Evolutionary conservation across 2,329 filamentous ascomycete species (phyloP).

Genomic region (Fusarium foetens): DNA sequence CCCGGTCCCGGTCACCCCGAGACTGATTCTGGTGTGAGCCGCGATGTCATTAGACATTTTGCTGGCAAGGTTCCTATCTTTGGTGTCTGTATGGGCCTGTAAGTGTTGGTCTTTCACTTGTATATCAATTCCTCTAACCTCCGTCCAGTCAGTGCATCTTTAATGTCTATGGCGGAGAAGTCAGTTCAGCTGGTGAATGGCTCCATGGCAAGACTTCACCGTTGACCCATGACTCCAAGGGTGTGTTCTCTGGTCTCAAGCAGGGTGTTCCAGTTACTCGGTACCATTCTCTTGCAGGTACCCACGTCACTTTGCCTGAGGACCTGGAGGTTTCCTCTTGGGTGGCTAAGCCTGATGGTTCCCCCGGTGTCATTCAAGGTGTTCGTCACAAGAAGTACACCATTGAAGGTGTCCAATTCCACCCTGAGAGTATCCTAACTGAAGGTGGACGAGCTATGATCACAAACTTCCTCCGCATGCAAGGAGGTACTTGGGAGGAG

Average conservation of each 20-base stretch:
- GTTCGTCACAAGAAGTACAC: slow-evolving; percentile 91
- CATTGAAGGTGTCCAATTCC: slow-evolving; percentile 97
- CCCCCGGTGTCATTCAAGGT: slow-evolving; percentile 93
- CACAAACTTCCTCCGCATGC: slow-evolving; percentile 88
- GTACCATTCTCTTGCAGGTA: slow-evolving; percentile 96
- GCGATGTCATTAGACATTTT: slow-evolving; percentile 90
- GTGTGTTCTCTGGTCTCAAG: slow-evolving; percentile 85
- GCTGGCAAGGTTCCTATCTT: slow-evolving; percentile 94
- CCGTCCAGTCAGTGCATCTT: slow-evolving; percentile 88
- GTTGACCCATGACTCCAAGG: slow-evolving; percentile 87
- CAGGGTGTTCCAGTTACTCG: slow-evolving; percentile 88
- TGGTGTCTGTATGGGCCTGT: slow-evolving; percentile 99
- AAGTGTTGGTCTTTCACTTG: slow-evolving; percentile 50
- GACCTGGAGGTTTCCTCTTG: slow-evolving; percentile 92
- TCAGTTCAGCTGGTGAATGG: slow-evolving; percentile 94
- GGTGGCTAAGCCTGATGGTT: slow-evolving; percentile 80
- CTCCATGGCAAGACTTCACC: slow-evolving; percentile 97
- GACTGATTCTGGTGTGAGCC: slow-evolving; percentile 92
- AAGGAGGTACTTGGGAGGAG: slow-evolving; percentile 90
- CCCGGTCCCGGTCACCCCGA: slow-evolving; percentile 93
- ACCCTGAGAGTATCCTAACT: slow-evolving; percentile 96
- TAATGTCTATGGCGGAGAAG: slow-evolving; percentile 89
- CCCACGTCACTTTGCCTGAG: slow-evolving; percentile 84
- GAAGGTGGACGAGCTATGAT: slow-evolving; percentile 90
- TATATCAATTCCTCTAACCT: neutral